phyloP scores from a whole-genome alignment of 2,329 filamentous ascomycete species.

The Cladosporium velox region DNA sequence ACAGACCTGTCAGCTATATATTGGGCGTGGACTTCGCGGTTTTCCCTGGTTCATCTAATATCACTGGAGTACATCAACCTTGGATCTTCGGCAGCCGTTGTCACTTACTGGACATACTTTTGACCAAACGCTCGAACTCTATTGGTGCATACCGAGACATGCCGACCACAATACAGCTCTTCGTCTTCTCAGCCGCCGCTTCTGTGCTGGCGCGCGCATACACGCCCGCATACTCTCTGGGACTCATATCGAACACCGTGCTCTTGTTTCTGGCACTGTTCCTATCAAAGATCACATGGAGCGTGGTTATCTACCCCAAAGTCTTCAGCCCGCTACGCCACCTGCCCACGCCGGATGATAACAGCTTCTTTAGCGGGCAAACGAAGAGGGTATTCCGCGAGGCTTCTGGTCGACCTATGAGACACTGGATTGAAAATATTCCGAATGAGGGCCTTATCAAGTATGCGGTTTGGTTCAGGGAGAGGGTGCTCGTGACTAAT shows the following conservation, averaged over 20 bases:
- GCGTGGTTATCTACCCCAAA: conserved; percentile 57
- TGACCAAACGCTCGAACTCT: neutral
- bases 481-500: conserved; percentile 48
- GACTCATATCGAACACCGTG: conserved; percentile 42
- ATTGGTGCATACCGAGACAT: conserved; percentile 12
- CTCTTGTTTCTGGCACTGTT: conserved; percentile 45
- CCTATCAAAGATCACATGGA: conserved; percentile 42
- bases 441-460: conserved; percentile 59
- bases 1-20: neutral
- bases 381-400: conserved; percentile 46
- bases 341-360: conserved; percentile 56
- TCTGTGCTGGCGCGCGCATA: conserved; percentile 38
- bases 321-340: conserved; percentile 61
- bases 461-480: conserved; percentile 51
- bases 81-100: neutral
- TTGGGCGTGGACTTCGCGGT: neutral
- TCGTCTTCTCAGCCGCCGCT: conserved; percentile 21
- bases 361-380: conserved; percentile 45
- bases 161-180: conserved; percentile 14
- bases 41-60: neutral
- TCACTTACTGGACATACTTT: neutral
- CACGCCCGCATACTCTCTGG: conserved; percentile 37
- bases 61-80: neutral
- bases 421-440: conserved; percentile 54
- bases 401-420: conserved; percentile 47